Conservation (phyloP, 352 stramenopile species). For the Phytophthora cryptogea region DNA sequence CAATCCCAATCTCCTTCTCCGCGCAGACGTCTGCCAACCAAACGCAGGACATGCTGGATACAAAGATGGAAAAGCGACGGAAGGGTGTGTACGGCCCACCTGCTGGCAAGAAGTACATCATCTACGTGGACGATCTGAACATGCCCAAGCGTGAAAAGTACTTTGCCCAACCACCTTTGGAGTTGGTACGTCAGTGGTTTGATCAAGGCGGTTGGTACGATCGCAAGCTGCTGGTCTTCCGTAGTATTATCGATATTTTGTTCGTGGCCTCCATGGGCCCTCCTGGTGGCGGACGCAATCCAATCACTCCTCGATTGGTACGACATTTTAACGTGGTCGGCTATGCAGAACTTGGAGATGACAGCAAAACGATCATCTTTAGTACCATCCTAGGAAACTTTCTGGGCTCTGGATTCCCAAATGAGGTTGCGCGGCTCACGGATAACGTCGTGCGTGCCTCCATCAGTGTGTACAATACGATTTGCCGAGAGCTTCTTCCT, state of each 20-base stretch:
- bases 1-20: conserved; percentile 92
- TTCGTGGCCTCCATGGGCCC: conserved; percentile 93
- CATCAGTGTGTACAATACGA: conserved; percentile 92
- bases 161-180: conserved; percentile 94
- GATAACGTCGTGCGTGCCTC: conserved; percentile 82
- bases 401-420: conserved; percentile 39
- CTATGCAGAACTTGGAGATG: conserved; percentile 90
- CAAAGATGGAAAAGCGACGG: conserved; percentile 93
- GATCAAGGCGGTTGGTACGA: conserved; percentile 95
- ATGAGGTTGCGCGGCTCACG: conserved; percentile 59
- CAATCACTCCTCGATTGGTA: conserved; percentile 90
- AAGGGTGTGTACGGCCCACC: conserved; percentile 93
- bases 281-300: conserved; percentile 91
- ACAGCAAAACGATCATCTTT: conserved; percentile 93
- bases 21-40: conserved; percentile 93
- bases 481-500: conserved; percentile 89
- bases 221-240: conserved; percentile 91
- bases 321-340: conserved; percentile 95
- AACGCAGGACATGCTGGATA: conserved; percentile 92
- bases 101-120: conserved; percentile 91
- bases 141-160: conserved; percentile 96
- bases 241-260: conserved; percentile 87
- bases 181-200: conserved; percentile 95
- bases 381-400: conserved; percentile 92
- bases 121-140: conserved; percentile 97